These are phyloP conservation scores for Ephemerocybe angulata DNA, from an alignment of 768 basidiomycete species.

Conservation along the genomic window DNA sequence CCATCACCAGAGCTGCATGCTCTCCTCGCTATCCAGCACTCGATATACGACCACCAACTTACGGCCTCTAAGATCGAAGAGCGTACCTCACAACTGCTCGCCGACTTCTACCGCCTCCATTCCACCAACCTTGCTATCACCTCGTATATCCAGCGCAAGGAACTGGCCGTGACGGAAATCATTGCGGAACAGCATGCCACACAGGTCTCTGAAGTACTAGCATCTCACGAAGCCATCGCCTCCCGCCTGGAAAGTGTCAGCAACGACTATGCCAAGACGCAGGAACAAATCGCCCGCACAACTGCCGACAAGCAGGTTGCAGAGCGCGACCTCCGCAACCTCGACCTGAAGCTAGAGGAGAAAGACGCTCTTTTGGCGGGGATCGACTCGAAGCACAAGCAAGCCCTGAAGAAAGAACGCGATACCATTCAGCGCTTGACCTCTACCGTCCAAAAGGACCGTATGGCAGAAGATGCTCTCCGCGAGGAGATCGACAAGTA, in stretches of 20 bases:
- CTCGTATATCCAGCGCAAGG: constrained; percentile 25
- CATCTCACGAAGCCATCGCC: constrained; percentile 39
- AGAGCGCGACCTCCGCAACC: constrained; percentile 17
- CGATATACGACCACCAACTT: constrained; percentile 16
- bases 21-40: constrained; percentile 19
- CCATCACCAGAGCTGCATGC: constrained; percentile 1
- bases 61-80: constrained; percentile 11
- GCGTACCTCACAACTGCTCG: constrained; percentile 17
- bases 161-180: constrained; percentile 24
- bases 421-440: constrained; percentile 46
- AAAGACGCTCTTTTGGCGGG: constrained; percentile 24
- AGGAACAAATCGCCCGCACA: constrained; percentile 25
- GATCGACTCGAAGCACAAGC: constrained; percentile 30
- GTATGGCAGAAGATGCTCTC: constrained; percentile 65
- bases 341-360: constrained; percentile 12
- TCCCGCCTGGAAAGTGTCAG: constrained; percentile 38
- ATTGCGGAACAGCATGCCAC: constrained; percentile 28
- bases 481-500: constrained; percentile 67
- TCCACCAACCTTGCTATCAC: constrained; percentile 33
- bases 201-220: constrained; percentile 39
- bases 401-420: constrained; percentile 42
- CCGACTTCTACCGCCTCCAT: constrained; percentile 35
- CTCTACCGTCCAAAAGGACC: constrained; percentile 47
- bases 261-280: constrained; percentile 32
- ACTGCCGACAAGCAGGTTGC: constrained; percentile 9